Conservation (phyloP, 2,329 filamentous ascomycete genomes). For the Stenocarpella maydis region DNA sequence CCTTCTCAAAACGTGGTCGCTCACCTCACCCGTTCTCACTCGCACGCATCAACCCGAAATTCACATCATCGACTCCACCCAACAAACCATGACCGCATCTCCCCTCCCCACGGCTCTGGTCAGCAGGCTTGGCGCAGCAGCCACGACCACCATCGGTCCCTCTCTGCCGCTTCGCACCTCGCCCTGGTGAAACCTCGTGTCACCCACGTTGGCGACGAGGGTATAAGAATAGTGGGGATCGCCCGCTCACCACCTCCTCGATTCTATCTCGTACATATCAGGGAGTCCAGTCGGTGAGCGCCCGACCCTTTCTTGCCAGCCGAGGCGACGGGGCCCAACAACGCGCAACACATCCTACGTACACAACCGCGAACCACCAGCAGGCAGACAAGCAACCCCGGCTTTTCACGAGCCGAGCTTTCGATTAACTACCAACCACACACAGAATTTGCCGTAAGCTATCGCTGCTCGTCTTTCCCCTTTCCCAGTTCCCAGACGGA, state of each 20-base stretch:
- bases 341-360: background rate
- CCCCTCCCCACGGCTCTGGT: background rate
- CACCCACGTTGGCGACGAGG: constrained; percentile 26
- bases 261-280: constrained; percentile 15
- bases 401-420: constrained; percentile 4
- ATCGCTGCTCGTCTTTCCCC: constrained; percentile 1
- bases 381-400: background rate
- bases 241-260: constrained; percentile 20
- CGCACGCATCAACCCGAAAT: background rate
- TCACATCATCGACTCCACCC: constrained; percentile 1
- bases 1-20: too few species aligned
- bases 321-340: background rate
- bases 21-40: background rate
- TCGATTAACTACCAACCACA: constrained; percentile 14
- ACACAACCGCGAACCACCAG: constrained; percentile 6
- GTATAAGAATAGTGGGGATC: constrained; percentile 23
- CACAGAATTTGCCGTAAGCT: background rate
- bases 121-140: constrained; percentile 26
- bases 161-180: constrained; percentile 15
- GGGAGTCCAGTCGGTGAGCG: constrained; percentile 14
- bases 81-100: background rate
- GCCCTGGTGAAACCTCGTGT: constrained; percentile 27
- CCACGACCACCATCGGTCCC: background rate
- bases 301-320: constrained; percentile 6
- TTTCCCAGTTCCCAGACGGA: background rate